These are phyloP conservation scores for Yamadazyma sp. DNA, from an alignment of 1,139 yeast genomes.

Conservation along the genomic window DNA sequence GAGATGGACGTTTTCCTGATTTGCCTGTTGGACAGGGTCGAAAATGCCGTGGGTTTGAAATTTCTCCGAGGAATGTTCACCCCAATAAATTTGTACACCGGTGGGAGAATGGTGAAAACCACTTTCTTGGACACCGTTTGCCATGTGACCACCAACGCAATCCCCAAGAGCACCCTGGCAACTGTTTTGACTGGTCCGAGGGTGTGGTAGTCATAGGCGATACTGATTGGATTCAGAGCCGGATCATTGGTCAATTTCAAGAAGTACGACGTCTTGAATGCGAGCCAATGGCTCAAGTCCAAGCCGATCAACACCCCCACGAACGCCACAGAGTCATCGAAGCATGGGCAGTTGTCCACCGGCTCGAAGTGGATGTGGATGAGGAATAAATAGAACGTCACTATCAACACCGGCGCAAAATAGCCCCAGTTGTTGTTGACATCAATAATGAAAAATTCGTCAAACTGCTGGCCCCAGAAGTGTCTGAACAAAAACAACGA, in stretches of 20 bases:
- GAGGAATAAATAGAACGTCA: slow-evolving; percentile 46
- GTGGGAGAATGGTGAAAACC: slow-evolving; percentile 50
- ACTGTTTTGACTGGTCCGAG: slow-evolving; percentile 43
- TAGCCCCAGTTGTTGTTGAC: slow-evolving; percentile 20
- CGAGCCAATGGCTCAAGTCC: slow-evolving; percentile 56
- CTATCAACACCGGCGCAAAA: slow-evolving; percentile 37
- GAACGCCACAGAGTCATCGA: slow-evolving; percentile 93
- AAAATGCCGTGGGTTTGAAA: slow-evolving; percentile 41
- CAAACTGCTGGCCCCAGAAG: slow-evolving; percentile 39
- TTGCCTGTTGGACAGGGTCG: slow-evolving; percentile 32
- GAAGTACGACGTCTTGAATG: slow-evolving; percentile 26
- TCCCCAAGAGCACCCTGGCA: slow-evolving; percentile 57
- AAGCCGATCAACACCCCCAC: slow-evolving; percentile 84
- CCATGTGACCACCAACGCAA: slow-evolving; percentile 65
- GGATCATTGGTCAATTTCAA: slow-evolving; percentile 17
- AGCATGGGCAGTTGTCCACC: slow-evolving; percentile 93
- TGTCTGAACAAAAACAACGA: slow-evolving; percentile 44
- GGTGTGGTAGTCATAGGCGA: slow-evolving; percentile 39
- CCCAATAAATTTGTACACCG: slow-evolving; percentile 45
- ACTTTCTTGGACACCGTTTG: slow-evolving; percentile 64
- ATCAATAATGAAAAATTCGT: slow-evolving; percentile 30
- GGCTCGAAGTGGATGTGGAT: slow-evolving; percentile 80
- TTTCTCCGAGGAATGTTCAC: slow-evolving; percentile 43
- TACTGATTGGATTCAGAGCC: slow-evolving; percentile 29
- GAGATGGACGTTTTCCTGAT: slow-evolving; percentile 43